Percentiles rank a stretch among this genome's conserved stretches.
Evolutionary conservation across 805 yeast genomes (phyloP).

Genomic region (Wickerhamiella sergipiensis): DNA sequence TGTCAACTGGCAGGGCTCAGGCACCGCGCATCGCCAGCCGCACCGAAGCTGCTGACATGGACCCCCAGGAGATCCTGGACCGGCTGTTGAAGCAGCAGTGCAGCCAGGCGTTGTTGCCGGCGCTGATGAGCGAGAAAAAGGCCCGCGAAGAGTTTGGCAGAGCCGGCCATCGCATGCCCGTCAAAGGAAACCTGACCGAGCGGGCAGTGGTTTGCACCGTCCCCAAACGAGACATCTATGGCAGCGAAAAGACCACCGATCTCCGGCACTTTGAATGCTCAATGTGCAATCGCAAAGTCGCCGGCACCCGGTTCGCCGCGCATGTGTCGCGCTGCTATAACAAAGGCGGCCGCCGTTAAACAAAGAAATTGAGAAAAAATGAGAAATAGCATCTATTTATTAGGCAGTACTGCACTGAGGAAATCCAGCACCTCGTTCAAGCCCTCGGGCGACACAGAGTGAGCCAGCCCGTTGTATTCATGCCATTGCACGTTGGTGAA

Average conservation of each 20-base stretch:
- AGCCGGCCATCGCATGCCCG: slow-evolving; percentile 13
- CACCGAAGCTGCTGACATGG: background rate
- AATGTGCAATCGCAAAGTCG: slow-evolving; percentile 73
- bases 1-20: too few species aligned
- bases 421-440: slow-evolving; percentile 39
- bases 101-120: slow-evolving; percentile 24
- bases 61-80: slow-evolving; percentile 13
- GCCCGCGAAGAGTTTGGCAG: slow-evolving; percentile 24
- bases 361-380: too few species aligned
- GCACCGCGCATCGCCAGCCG: too few species aligned
- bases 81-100: slow-evolving; percentile 23
- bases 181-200: slow-evolving; percentile 15
- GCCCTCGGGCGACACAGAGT: slow-evolving; percentile 56
- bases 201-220: slow-evolving; percentile 13
- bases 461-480: slow-evolving; percentile 50
- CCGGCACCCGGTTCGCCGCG: slow-evolving; percentile 85
- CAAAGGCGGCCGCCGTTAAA: slow-evolving; percentile 28
- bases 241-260: slow-evolving; percentile 33
- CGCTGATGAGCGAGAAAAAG: slow-evolving; percentile 22
- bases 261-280: slow-evolving; percentile 59
- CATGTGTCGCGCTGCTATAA: slow-evolving; percentile 84
- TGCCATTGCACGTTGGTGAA: slow-evolving; percentile 32
- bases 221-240: slow-evolving; percentile 30
- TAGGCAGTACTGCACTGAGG: slow-evolving; percentile 26
- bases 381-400: background rate